Conservation (phyloP, 192 early-diverging fungal genomes). For the Entomortierella chlamydospora region DNA sequence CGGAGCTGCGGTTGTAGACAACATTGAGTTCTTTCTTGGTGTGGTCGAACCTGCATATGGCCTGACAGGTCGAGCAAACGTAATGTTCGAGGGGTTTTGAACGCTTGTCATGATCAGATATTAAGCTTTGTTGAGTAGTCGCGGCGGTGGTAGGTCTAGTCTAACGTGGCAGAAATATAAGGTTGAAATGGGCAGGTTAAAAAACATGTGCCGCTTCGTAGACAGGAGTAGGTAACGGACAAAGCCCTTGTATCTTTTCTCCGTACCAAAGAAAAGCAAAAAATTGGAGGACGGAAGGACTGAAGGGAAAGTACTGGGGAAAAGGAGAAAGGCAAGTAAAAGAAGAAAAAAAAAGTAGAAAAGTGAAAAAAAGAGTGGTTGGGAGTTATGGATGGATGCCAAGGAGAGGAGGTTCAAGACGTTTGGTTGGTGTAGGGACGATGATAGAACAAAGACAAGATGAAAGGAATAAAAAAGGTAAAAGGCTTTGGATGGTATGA, state of each 20-base stretch:
- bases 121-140: neutral
- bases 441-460: no score
- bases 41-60: conserved; percentile 10
- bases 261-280: neutral
- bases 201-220: neutral
- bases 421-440: neutral
- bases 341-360: neutral
- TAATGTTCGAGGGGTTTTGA: conserved; percentile 11
- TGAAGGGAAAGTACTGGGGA: neutral
- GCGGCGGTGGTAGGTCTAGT: neutral
- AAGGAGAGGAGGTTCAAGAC: no score
- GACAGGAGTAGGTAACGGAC: neutral
- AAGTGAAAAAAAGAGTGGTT: neutral
- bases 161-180: neutral
- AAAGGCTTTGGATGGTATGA: no score
- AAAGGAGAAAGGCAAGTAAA: neutral
- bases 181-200: neutral
- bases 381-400: neutral
- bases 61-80: conserved; percentile 24
- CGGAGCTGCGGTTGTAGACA: conserved; percentile 18
- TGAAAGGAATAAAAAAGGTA: no score
- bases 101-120: conserved; percentile 34
- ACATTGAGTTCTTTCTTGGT: conserved; percentile 39
- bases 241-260: neutral
- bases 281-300: neutral